Evolutionary conservation across 768 basidiomycete species (phyloP).

Genomic region (Hydnomerulius pinastri): DNA sequence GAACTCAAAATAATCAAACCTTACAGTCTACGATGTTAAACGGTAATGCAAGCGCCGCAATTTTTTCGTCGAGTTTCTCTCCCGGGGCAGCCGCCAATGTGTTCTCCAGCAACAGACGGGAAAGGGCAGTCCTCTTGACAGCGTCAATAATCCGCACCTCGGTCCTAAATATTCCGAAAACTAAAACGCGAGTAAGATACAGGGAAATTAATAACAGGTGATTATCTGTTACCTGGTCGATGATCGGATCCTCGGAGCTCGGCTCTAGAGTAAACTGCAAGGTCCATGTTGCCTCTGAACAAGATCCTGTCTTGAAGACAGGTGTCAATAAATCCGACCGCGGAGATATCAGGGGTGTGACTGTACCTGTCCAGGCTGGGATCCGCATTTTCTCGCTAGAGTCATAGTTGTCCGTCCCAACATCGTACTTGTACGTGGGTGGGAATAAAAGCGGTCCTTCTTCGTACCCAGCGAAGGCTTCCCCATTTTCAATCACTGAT

Average conservation of each 20-base stretch:
- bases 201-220: neutral
- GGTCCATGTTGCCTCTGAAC: slow-evolving; percentile 77
- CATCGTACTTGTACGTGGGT: slow-evolving; percentile 92
- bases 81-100: slow-evolving; percentile 63
- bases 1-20: slow-evolving; percentile 3
- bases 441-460: slow-evolving; percentile 91
- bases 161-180: slow-evolving; percentile 82
- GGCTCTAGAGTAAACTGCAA: slow-evolving; percentile 79
- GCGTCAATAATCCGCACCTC: slow-evolving; percentile 79
- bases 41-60: slow-evolving; percentile 57
- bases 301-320: slow-evolving; percentile 81
- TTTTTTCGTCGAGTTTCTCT: slow-evolving; percentile 71
- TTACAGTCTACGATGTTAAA: slow-evolving; percentile 38
- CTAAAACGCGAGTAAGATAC: slow-evolving; percentile 38
- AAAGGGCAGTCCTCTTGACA: slow-evolving; percentile 69
- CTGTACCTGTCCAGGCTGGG: slow-evolving; percentile 96
- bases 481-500: slow-evolving; percentile 67
- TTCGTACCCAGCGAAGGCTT: slow-evolving; percentile 79
- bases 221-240: slow-evolving; percentile 67
- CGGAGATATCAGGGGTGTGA: slow-evolving; percentile 15
- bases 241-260: slow-evolving; percentile 94
- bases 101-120: slow-evolving; percentile 65
- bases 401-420: slow-evolving; percentile 85
- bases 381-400: slow-evolving; percentile 95
- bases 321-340: slow-evolving; percentile 10